These are phyloP conservation scores for Kodamaea laetipori DNA, from an alignment of 805 yeast species.

Conservation along the genomic window DNA sequence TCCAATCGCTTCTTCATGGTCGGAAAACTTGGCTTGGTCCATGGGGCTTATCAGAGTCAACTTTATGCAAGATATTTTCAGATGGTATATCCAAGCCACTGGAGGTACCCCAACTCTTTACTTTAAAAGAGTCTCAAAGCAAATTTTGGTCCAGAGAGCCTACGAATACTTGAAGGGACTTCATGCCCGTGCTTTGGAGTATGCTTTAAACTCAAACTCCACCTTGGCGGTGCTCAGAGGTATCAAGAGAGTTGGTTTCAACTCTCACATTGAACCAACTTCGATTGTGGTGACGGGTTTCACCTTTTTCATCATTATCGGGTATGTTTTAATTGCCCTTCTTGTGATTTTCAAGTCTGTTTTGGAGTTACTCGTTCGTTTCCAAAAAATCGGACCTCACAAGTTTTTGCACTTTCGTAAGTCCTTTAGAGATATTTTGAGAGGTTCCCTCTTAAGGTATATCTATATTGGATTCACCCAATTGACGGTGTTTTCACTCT, in stretches of 20 bases:
- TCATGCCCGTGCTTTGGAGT: conserved; percentile 37
- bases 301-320: conserved; percentile 79
- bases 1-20: conserved; percentile 91
- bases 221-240: conserved; percentile 76
- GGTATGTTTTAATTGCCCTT: conserved; percentile 66
- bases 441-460: conserved; percentile 79
- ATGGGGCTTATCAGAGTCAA: conserved; percentile 80
- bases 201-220: conserved; percentile 50
- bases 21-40: conserved; percentile 91
- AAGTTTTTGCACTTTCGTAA: conserved; percentile 52
- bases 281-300: conserved; percentile 84
- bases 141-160: conserved; percentile 77
- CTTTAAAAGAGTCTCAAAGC: conserved; percentile 59
- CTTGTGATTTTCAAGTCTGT: conserved; percentile 57
- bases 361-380: conserved; percentile 48
- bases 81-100: conserved; percentile 85
- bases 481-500: conserved; percentile 71
- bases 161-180: conserved; percentile 31
- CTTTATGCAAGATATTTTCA: conserved; percentile 82
- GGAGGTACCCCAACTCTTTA: conserved; percentile 83
- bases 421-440: conserved; percentile 61
- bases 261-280: conserved; percentile 77
- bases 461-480: conserved; percentile 86
- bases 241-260: conserved; percentile 77
- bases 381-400: conserved; percentile 52